Conservation (phyloP, 2,329 filamentous ascomycete genomes). For the Fusarium marasasianum region DNA sequence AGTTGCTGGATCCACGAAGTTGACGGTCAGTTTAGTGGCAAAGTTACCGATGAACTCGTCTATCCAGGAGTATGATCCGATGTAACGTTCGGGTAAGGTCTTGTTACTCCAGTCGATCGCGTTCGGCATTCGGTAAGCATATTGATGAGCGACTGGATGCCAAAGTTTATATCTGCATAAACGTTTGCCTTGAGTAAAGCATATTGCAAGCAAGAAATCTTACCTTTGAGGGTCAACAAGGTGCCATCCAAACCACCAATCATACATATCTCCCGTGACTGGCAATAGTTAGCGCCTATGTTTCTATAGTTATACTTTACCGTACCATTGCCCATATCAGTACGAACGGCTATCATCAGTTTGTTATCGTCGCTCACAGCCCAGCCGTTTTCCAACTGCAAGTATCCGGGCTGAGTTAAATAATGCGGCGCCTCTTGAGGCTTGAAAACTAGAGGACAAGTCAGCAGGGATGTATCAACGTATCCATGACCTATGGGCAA, state of each 20-base stretch:
- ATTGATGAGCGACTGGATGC: neutral
- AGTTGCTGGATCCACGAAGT: neutral
- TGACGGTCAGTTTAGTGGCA: neutral
- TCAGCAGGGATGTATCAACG: neutral
- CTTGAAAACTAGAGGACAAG: neutral
- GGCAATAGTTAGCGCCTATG: accelerated
- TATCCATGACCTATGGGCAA: neutral
- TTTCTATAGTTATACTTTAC: neutral
- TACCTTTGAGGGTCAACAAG: neutral
- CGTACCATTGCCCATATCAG: neutral
- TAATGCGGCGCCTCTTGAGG: neutral
- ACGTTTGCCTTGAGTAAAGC: neutral
- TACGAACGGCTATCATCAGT: neutral
- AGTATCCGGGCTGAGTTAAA: neutral
- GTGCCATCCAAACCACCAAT: neutral
- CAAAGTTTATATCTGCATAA: neutral
- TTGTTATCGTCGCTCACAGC: neutral
- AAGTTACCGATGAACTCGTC: neutral
- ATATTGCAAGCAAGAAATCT: neutral
- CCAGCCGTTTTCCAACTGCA: neutral
- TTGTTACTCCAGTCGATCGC: neutral
- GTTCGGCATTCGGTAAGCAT: neutral
- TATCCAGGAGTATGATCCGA: neutral
- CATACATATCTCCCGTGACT: neutral
- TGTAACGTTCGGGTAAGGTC: neutral